Base-by-base conservation (phyloP, 2,329 filamentous ascomycete species). In the Rachicladosporium sp. region DNA sequence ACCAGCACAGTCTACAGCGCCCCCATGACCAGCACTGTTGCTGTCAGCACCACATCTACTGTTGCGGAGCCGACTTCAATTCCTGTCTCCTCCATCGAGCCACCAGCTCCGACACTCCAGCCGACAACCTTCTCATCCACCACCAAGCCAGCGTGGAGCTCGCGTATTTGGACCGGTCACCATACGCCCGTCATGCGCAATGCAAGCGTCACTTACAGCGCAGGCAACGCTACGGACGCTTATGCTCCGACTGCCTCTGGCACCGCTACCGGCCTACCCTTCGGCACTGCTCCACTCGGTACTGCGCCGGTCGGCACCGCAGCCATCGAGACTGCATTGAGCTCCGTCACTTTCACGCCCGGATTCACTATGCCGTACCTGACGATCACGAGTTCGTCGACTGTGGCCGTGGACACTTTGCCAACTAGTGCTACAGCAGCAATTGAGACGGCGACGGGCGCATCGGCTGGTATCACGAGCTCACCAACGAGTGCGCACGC, bases 401-500 rank as follows among this genome's bases (percentile, higher is more conserved):
- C 15, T 19, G 29, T n/a, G 10, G 32, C 37, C 19, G 23, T 12
- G n/a, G 9, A 35, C 10, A 13, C 23, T 35, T 3, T 35, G 6
- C 33, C 33, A 10, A 35, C 33, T 10, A 35, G 9, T 1, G 29
- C 23, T 10, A 33, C 21, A 11, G 27, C 33, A 19, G 15, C 12
- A 6, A 23, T 38, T 12, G 37, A 21, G 11, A 38, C 31, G 21
- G 29, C 34, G 29, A 36, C 8, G 10, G 34, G 3, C 5, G 30
- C 33, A 10, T 15, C 38, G 6, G 13, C 38, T 4, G 33, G 15
- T 10, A 34, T 33, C 7, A 34, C 12, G 12, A 40, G 33, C 35
- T 40, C 12, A 34, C 33, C 29, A 21, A 19, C 2, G 33, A 40
- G 19, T 31, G 33, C 3, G 36, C 33, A 21, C 33, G 33, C 29